Conservation (phyloP, 1,284 basidiomycete genomes). For the Xerocomus nothofagi region DNA sequence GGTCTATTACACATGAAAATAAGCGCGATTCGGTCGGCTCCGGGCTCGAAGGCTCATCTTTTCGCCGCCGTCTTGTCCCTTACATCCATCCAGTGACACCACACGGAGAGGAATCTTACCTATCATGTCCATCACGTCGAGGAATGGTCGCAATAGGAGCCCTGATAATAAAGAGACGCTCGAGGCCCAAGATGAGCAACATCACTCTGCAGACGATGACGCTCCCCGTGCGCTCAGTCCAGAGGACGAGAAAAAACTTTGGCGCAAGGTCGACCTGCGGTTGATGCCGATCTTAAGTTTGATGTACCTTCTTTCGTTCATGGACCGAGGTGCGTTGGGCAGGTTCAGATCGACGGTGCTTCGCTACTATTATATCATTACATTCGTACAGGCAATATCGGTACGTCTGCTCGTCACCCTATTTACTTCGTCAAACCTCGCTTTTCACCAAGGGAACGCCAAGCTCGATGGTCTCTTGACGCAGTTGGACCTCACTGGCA, state of each 20-base stretch:
- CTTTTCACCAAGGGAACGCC: conserved; percentile 53
- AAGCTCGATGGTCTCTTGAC: conserved; percentile 58
- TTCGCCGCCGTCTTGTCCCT: not conserved
- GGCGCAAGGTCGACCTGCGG: conserved; percentile 62
- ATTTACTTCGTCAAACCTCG: not conserved
- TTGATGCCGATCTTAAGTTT: conserved; percentile 65
- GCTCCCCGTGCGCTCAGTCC: conserved; percentile 11
- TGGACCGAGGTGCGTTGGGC: conserved; percentile 55
- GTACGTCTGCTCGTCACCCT: conserved; percentile 30
- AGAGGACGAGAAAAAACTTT: conserved; percentile 57
- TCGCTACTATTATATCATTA: not conserved
- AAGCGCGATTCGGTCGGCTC: not conserved
- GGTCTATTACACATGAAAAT: not conserved
- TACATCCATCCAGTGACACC: too few relatives aligned
- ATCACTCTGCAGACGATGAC: not conserved
- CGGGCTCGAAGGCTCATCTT: too few relatives aligned
- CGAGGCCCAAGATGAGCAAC: not conserved
- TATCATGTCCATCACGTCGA: not conserved
- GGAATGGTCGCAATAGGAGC: not conserved
- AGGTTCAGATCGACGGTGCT: not conserved
- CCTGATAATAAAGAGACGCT: not conserved
- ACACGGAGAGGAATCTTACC: not conserved
- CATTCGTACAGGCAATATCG: conserved; percentile 51
- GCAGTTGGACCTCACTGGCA: conserved; percentile 55
- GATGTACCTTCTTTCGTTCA: conserved; percentile 65